These are phyloP conservation scores for Coniochaeta sp. DNA, from an alignment of 2,329 filamentous ascomycete genomes.

Conservation along the genomic window DNA sequence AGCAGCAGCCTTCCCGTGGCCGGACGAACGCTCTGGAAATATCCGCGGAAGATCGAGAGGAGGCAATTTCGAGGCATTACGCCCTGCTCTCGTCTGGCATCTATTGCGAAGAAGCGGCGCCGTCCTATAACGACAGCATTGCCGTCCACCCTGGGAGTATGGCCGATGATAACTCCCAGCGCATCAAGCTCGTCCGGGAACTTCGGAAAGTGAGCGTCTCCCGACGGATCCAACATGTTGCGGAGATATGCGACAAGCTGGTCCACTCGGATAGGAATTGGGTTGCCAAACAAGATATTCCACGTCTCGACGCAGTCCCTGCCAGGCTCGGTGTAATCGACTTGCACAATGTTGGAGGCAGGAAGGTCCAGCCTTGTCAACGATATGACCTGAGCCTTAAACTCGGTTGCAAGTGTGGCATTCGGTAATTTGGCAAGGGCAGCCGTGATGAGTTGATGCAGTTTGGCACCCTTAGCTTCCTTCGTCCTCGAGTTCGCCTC, in stretches of 20 bases:
- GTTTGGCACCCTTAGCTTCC: conserved; percentile 22
- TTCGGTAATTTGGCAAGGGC: conserved; percentile 27
- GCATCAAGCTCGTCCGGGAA: conserved; percentile 40
- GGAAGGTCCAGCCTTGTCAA: conserved; percentile 28
- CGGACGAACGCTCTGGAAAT: conserved; percentile 46
- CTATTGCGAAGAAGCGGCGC: conserved; percentile 40
- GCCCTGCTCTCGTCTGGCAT: conserved; percentile 11
- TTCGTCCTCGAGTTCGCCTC: conserved; percentile 3
- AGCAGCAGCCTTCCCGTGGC: conserved; percentile 46
- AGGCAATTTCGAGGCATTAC: conserved; percentile 7
- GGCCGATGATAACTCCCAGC: conserved; percentile 44
- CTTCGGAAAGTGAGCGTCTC: conserved; percentile 35
- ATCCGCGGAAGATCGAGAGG: conserved; percentile 40
- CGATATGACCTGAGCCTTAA: conserved; percentile 40
- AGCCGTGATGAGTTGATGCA: conserved; percentile 31
- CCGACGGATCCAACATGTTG: conserved; percentile 30
- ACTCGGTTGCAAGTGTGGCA: conserved; percentile 36
- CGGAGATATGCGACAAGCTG: conserved; percentile 35
- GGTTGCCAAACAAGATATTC: conserved; percentile 32
- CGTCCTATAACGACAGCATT: conserved; percentile 33
- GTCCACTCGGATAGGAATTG: conserved; percentile 27
- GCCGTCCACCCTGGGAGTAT: conserved; percentile 26
- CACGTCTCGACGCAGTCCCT: conserved; percentile 23
- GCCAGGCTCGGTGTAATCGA: conserved; percentile 27
- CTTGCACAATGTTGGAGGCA: conserved; percentile 20